Percentiles rank a stretch among this genome's conserved stretches.
Conservation (phyloP, 805 yeast species). For the Blastobotrys mokoenaii region DNA sequence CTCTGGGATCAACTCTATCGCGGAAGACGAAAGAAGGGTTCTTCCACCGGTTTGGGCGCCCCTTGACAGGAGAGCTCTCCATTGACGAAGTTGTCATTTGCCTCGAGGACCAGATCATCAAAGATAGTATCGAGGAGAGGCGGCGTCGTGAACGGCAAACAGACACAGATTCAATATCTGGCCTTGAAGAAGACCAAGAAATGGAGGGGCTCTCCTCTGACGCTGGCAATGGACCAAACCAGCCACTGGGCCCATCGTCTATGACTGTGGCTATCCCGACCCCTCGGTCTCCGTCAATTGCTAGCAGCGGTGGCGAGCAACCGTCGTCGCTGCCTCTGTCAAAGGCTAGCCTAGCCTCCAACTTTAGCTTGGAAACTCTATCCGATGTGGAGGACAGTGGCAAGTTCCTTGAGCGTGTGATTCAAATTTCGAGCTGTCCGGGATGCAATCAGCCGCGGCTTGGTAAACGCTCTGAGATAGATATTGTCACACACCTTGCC, state of each 20-base stretch:
- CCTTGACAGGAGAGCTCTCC: conserved; percentile 36
- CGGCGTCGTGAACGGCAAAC: neutral
- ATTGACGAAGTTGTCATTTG: conserved; percentile 48
- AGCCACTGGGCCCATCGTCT: neutral
- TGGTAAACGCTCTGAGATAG: conserved; percentile 46
- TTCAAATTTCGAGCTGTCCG: conserved; percentile 69
- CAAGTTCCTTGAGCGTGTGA: conserved; percentile 32
- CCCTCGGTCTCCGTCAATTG: neutral
- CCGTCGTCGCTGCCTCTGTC: neutral
- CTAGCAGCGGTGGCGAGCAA: neutral
- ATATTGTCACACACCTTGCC: conserved; percentile 79
- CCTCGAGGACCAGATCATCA: conserved; percentile 34
- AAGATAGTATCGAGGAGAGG: conserved; percentile 14
- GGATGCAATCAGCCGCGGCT: conserved; percentile 59
- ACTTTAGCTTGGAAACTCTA: neutral
- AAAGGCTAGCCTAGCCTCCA: neutral
- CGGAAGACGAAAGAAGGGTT: conserved; percentile 24
- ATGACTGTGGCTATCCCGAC: neutral
- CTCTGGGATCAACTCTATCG: conserved; percentile 46
- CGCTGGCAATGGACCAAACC: neutral
- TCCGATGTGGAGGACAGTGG: neutral
- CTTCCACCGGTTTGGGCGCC: conserved; percentile 24
- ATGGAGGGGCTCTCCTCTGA: too few relatives aligned
- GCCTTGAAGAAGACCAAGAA: too few relatives aligned
- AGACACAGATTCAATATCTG: too few relatives aligned